These are phyloP conservation scores for Pythium coloratum DNA, from an alignment of 352 stramenopile genomes.

Conservation along the genomic window DNA sequence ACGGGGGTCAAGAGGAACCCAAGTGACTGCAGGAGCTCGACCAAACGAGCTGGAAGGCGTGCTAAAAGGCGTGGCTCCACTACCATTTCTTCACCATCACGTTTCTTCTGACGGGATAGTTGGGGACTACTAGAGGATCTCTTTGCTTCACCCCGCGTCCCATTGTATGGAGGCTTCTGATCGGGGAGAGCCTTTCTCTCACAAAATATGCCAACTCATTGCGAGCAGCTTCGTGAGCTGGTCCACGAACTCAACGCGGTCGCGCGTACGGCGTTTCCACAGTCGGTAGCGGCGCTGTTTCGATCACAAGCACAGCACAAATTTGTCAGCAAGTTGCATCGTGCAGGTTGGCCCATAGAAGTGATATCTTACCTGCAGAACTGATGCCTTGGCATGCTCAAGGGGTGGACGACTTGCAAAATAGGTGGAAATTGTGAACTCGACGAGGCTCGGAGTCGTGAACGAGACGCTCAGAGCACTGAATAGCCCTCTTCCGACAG, in stretches of 20 bases:
- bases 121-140: too few species aligned
- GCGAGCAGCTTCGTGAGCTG: slow-evolving; percentile 10
- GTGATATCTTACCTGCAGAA: slow-evolving; percentile 37
- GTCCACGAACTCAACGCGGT: slow-evolving; percentile 8
- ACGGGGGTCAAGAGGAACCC: too few species aligned
- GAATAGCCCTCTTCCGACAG: slow-evolving; percentile 34
- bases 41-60: too few species aligned
- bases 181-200: neutral
- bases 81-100: too few species aligned
- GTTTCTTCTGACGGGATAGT: too few species aligned
- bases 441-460: slow-evolving; percentile 62
- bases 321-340: too few species aligned
- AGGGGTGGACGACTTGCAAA: slow-evolving; percentile 44
- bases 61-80: too few species aligned
- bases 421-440: slow-evolving; percentile 64
- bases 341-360: too few species aligned
- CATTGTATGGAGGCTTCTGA: too few species aligned
- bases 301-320: neutral
- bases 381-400: slow-evolving; percentile 52
- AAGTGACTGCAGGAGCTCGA: too few species aligned
- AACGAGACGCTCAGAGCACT: slow-evolving; percentile 39
- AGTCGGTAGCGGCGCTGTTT: slow-evolving; percentile 23
- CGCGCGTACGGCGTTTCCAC: slow-evolving; percentile 6
- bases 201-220: slow-evolving; percentile 22
- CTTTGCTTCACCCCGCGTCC: too few species aligned